Base-by-base conservation (phyloP, 768 basidiomycete genomes). In the Tylopilus intermedius region DNA sequence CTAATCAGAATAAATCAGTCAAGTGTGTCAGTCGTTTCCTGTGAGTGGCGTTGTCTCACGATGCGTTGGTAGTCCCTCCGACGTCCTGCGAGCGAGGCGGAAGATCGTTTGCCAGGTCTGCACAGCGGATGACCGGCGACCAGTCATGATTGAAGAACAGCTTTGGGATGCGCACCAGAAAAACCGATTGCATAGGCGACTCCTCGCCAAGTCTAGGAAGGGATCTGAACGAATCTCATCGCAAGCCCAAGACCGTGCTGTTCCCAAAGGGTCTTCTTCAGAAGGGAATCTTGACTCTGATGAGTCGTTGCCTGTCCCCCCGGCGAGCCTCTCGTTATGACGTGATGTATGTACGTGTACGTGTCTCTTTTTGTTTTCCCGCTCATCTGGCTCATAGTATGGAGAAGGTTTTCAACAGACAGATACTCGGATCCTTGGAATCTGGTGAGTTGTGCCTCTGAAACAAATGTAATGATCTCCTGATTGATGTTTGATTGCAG, bases 91-190 rank as follows among this genome's bases (percentile, higher is more conserved):
- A 42, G 80, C 81, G 1, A 78, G 82, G 46, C 79, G 73, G 50
- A 84, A 83, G 58, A 63, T 77, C 6, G 69, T 80, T 4, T 93
- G 90, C 64, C 61, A 75, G 2, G 65, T 76, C 9, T 93, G 90
- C 60, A 90, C 89, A 8, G 50, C 63, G 4, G 72, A 88, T 50
- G 60, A 73, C 2, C 67, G 75, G 21, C 73, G 75, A 24, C 90
- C 90, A 0, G 67, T 81, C 13, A 78, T 88, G 74, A 79, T 92
- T 69, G 78, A 88, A 45, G 76, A 74, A 8, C 51, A 53, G 9
- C 67, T 77, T 45, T 86, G 86, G 82, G 71, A 75, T 2, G 68
- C 66, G 1, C 90, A 92, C 64, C 66, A 72, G 32, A 69, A 68
- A n/a, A 81, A 81, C 7, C 78, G 80, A 15, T 44, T 66, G 9